phyloP scores from a whole-genome alignment of 768 basidiomycete species.

The Austroboletus festivus region DNA sequence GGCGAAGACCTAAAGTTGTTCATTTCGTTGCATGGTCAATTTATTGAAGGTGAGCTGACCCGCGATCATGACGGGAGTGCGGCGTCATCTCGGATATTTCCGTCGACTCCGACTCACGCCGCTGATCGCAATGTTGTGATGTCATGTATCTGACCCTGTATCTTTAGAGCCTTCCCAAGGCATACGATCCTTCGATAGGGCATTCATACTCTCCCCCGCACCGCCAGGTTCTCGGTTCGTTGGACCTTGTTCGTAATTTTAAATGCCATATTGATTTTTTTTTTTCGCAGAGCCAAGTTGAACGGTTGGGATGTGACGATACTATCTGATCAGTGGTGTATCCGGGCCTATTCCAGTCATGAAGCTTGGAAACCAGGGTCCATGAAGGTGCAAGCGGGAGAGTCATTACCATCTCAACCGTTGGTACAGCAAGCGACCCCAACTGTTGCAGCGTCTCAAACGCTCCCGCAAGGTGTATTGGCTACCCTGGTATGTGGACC shows the following conservation, averaged over 20 bases:
- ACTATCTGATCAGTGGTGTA: conserved; percentile 81
- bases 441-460: conserved; percentile 34
- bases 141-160: conserved; percentile 20
- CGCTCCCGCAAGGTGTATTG: conserved; percentile 51
- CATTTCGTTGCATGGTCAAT: conserved; percentile 84
- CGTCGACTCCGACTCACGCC: conserved; percentile 4
- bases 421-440: conserved; percentile 18
- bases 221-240: conserved; percentile 80
- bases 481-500: conserved; percentile 51
- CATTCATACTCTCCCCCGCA: conserved; percentile 83
- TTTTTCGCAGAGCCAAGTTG: conserved; percentile 56
- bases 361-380: conserved; percentile 78
- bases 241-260: neutral
- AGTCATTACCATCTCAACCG: conserved; percentile 20
- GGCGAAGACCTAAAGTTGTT: conserved; percentile 57
- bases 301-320: conserved; percentile 90
- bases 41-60: conserved; percentile 71
- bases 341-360: conserved; percentile 81
- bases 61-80: conserved; percentile 9
- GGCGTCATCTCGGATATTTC: conserved; percentile 12
- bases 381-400: conserved; percentile 64
- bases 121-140: conserved; percentile 8
- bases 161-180: conserved; percentile 66
- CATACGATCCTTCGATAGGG: conserved; percentile 88
- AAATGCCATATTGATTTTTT: conserved; percentile 3